Evolutionary conservation across 2,329 filamentous ascomycete species (phyloP).

Genomic region (Cladophialophora bantiana): DNA sequence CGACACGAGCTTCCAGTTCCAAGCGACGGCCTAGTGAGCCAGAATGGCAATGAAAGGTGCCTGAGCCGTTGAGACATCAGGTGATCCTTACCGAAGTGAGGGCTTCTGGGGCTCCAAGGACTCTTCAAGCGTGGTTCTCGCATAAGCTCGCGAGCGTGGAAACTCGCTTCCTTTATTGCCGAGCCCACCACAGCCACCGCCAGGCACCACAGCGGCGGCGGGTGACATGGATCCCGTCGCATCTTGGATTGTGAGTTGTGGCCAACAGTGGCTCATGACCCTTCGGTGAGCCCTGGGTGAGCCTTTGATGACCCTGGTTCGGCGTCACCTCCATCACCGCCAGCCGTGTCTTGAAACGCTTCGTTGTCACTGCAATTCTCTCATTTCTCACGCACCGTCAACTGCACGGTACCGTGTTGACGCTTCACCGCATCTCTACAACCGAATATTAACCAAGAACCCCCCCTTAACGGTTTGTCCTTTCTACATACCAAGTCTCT

Average conservation of each 20-base stretch:
- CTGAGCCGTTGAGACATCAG: constrained; percentile 6
- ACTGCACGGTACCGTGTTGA: background rate
- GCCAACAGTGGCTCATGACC: background rate
- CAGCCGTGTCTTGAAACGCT: background rate
- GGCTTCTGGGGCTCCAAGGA: too few relatives aligned
- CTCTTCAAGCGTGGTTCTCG: background rate
- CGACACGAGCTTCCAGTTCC: constrained; percentile 1
- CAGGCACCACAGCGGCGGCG: background rate
- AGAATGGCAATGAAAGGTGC: background rate
- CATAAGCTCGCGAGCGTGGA: background rate
- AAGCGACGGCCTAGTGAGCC: background rate
- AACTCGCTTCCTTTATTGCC: background rate
- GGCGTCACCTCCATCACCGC: constrained; percentile 1
- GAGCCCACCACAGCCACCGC: background rate
- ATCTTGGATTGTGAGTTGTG: background rate
- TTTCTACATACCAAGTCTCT: background rate
- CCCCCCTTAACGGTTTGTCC: background rate
- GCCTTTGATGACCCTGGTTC: background rate
- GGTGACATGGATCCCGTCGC: background rate
- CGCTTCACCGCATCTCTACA: background rate
- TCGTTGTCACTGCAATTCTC: background rate
- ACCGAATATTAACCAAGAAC: background rate
- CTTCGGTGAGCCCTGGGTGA: background rate
- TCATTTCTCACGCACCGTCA: background rate
- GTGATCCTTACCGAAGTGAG: background rate